These are phyloP conservation scores for Lipomyces kockii DNA, from an alignment of 805 yeast species.

Conservation along the genomic window DNA sequence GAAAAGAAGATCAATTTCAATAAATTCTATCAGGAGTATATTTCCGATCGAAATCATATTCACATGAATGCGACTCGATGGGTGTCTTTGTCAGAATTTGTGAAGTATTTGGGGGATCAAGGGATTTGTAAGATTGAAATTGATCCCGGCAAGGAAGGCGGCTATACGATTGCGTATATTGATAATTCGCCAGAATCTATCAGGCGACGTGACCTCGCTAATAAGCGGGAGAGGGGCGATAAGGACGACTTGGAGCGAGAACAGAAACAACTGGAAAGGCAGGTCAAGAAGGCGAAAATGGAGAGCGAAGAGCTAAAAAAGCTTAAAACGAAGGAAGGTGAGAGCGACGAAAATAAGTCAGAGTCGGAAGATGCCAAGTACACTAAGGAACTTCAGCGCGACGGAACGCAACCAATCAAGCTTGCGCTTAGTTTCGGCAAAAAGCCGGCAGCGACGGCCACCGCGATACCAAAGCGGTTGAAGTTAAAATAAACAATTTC, in stretches of 20 bases:
- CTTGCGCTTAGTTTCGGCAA: conserved; percentile 25
- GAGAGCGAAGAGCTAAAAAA: conserved; percentile 15
- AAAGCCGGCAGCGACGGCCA: conserved; percentile 1
- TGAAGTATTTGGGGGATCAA: conserved; percentile 60
- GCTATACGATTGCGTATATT: conserved; percentile 56
- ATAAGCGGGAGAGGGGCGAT: conserved; percentile 47
- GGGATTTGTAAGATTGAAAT: conserved; percentile 60
- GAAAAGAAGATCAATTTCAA: conserved; percentile 80
- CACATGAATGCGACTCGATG: conserved; percentile 92
- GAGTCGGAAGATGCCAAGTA: conserved; percentile 2
- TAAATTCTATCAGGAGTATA: conserved; percentile 87
- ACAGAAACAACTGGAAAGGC: conserved; percentile 53
- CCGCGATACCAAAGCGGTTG: conserved; percentile 18
- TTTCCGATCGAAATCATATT: conserved; percentile 77
- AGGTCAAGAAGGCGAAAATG: conserved; percentile 55
- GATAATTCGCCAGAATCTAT: conserved; percentile 59
- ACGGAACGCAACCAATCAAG: conserved; percentile 25
- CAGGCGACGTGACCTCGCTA: conserved; percentile 48
- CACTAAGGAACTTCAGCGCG: conserved; percentile 25
- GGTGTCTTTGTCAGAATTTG: conserved; percentile 69
- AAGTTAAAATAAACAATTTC: conserved; percentile 15
- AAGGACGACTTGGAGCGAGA: conserved; percentile 55
- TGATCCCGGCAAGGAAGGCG: conserved; percentile 42
- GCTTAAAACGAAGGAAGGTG: conserved; percentile 4
- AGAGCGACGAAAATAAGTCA: not conserved